These are phyloP conservation scores for Melastoma malabathricum DNA, from an alignment of 345 rosid species.

Conservation along the genomic window DNA sequence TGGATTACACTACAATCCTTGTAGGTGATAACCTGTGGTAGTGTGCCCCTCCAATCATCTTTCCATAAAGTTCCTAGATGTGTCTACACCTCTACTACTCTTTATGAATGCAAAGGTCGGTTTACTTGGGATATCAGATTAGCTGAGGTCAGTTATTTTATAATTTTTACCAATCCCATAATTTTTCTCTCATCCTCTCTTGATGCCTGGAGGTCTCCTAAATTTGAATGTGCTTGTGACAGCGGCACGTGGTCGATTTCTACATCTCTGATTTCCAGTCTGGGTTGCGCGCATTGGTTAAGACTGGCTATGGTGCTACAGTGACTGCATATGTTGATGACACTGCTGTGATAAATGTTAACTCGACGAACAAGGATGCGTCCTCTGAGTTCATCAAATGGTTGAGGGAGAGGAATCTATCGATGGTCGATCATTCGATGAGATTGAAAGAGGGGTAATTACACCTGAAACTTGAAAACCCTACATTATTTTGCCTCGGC, in stretches of 20 bases:
- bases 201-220: background rate
- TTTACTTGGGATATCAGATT: constrained; percentile 89
- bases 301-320: constrained; percentile 71
- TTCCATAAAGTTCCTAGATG: constrained; percentile 96
- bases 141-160: constrained; percentile 49
- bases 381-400: constrained; percentile 81
- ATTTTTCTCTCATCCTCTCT: background rate
- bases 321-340: constrained; percentile 88
- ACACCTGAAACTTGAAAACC: no score
- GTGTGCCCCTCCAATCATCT: constrained; percentile 94
- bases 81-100: constrained; percentile 88
- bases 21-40: constrained; percentile 97
- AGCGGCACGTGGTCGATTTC: constrained; percentile 96
- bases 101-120: constrained; percentile 86
- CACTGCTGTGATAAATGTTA: constrained; percentile 56
- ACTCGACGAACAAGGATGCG: constrained; percentile 54
- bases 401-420: constrained; percentile 67
- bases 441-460: constrained; percentile 85
- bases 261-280: constrained; percentile 98
- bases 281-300: constrained; percentile 91
- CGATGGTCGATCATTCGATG: constrained; percentile 71
- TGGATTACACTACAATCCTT: constrained; percentile 2
- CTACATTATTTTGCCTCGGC: background rate
- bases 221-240: constrained; percentile 12
- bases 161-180: no score